Evolutionary conservation across 805 yeast species (phyloP).

Genomic region (Zygoascus tannicola): DNA sequence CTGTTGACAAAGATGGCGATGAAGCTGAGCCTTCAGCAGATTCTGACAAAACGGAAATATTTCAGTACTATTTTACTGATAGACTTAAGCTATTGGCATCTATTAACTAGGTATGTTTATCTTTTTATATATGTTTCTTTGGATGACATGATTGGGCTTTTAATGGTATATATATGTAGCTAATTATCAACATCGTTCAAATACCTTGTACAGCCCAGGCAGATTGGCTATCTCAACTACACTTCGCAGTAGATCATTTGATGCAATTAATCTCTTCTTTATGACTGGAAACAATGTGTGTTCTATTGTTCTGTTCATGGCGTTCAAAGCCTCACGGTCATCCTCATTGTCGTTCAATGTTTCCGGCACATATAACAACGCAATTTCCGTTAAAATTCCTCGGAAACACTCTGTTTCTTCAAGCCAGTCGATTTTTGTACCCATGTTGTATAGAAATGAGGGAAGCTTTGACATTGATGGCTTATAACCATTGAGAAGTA

Average conservation of each 20-base stretch:
- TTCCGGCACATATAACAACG: conserved; percentile 66
- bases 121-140: conserved; percentile 6
- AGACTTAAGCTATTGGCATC: background rate
- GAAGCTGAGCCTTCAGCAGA: background rate
- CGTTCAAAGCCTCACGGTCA: conserved; percentile 21
- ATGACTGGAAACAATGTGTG: conserved; percentile 55
- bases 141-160: conserved; percentile 1
- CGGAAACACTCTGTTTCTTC: conserved; percentile 61
- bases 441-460: conserved; percentile 53
- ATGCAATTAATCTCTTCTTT: conserved; percentile 55
- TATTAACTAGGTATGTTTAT: conserved; percentile 2
- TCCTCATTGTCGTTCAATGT: conserved; percentile 23
- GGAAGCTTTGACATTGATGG: conserved; percentile 63
- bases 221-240: conserved; percentile 81
- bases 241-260: conserved; percentile 40
- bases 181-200: conserved; percentile 62
- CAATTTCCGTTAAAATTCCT: conserved; percentile 57
- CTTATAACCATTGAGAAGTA: conserved; percentile 51
- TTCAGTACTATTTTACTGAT: conserved; percentile 2
- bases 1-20: background rate
- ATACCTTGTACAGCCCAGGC: conserved; percentile 84
- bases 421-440: conserved; percentile 49
- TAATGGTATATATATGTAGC: background rate
- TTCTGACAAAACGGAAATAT: no score
- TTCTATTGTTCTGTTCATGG: conserved; percentile 38